Conservation (phyloP, 495 filamentous ascomycete genomes). For the Neurospora sp. region DNA sequence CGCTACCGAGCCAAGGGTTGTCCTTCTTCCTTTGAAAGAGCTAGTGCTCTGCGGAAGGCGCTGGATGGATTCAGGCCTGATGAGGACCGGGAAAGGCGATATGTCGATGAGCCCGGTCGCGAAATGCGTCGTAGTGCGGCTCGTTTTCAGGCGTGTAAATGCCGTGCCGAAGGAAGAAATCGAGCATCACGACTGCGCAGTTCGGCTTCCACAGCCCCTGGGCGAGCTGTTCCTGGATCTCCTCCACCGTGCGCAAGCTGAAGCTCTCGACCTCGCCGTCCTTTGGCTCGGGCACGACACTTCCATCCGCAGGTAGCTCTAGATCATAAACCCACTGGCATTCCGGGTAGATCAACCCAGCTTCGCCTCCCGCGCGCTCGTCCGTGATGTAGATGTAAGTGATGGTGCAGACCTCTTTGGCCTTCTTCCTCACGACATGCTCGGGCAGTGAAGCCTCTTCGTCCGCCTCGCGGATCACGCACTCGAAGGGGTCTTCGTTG, state of each 20-base stretch:
- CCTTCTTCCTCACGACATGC: conserved; percentile 49
- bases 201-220: conserved; percentile 87
- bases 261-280: conserved; percentile 89
- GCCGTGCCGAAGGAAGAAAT: conserved; percentile 86
- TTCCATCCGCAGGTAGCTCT: conserved; percentile 51
- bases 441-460: conserved; percentile 87
- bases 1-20: not conserved
- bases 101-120: conserved; percentile 63
- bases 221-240: conserved; percentile 61
- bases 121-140: conserved; percentile 68
- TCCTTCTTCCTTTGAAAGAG: not conserved
- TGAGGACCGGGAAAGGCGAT: conserved; percentile 68
- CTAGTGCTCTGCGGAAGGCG: not conserved
- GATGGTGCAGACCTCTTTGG: conserved; percentile 54
- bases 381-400: conserved; percentile 82
- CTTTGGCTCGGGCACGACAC: conserved; percentile 57
- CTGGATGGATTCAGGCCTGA: conserved; percentile 21
- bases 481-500: conserved; percentile 65
- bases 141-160: conserved; percentile 77
- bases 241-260: conserved; percentile 59
- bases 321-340: conserved; percentile 88
- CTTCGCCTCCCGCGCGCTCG: conserved; percentile 70
- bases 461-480: conserved; percentile 71
- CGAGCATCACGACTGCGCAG: conserved; percentile 70
- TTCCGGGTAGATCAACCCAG: conserved; percentile 82